Base-by-base conservation (phyloP, 805 yeast genomes). In the Zygoascus flipseniorum region DNA sequence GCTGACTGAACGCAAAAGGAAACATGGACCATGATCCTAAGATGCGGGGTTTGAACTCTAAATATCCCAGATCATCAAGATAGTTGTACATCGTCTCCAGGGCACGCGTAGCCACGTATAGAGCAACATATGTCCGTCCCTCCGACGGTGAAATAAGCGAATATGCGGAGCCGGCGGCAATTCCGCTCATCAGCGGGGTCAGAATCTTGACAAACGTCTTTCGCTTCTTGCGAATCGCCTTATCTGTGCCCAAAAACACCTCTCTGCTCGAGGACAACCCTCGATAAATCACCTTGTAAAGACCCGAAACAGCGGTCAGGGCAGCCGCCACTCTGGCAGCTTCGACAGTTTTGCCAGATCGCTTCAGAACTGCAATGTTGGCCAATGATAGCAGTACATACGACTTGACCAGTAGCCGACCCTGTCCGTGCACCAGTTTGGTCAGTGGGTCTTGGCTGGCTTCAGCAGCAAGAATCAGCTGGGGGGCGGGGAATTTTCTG, bases 21-120 rank as follows among this genome's bases (percentile, higher is more conserved):
- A 72, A 69, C 52, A 72, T 60, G 42, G 52, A 64, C 75, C 75
- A 72, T 13, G 72, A 58, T 2, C 73, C 74, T 48, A 63, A 71
- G 63, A 45, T 67, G 58, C 61, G 69, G 55, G 58, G 69, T 63
- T 59, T 65, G 60, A 66, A 65, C 57, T 63, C 64, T 46, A 69
- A 54, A 51, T 57, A 58, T 8, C 68, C 71, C 28, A 58, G 52
- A 55, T 69, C 72, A 35, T 69, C 69, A 35, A 68, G 58, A 52
- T 57, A 60, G 56, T 70, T 69, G 60, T 65, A 68, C 16, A 61
- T 50, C 55, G 64, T 64, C 56, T 72, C 75, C 9, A 60, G 62
- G 11, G 71, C 67, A 47, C 68, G 62, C 16, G 68, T 56, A 5
- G 65, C 62, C 14, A 61, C 47, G 52, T 67, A 71, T 26, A 72